Base-by-base conservation (phyloP, 331 rosid species). In the Erythrophleum ivorense region DNA sequence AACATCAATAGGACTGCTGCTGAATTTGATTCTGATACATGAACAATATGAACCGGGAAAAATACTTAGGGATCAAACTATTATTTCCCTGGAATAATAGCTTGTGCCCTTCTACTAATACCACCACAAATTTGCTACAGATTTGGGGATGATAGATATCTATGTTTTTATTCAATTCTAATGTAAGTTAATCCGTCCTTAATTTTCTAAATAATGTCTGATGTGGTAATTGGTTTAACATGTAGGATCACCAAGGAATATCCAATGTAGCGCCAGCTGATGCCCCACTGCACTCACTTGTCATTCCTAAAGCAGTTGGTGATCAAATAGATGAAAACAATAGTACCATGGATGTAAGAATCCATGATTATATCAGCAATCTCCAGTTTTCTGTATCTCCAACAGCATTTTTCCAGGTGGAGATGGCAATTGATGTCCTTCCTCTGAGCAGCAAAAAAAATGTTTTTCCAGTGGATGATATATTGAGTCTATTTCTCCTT, bases 381-480 rank as follows among this genome's bases (percentile, higher is more conserved):
- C 99, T 96, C 77, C 83, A 38, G 57, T 96, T 96, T 84, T 88
- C 92, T 74, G 92, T 96, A 90, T 96, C 98, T 16, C 99, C 99
- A 40, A 94, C 99, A 9, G 97, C 98, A 31, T 96, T 96, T 89
- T 96, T 96, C 78, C 98, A 96, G 97, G 99, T 92, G 80, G 34
- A 84, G 68, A 76, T 81, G 77, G 41, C 40, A 59, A 62, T 79
- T 46, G 14, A 70, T 80, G 70, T 67, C 70, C n/a, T 73, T 83
- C 7, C 34, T 59, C 68, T 40, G 34, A 71, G 64, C 64, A 73
- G 38, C 65, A 48, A 62, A 24, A 66, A 45, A 55, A 24, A 50
- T 5, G 0, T 54, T 82, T 54, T 59, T 18, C 62, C 43, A 1
- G 36, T 80, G 8, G 49, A 43, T 48, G 72, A 68, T 40, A 54